These are phyloP conservation scores for Hypseocharis bilobata DNA, from an alignment of 441 rosid species.

Conservation along the genomic window DNA sequence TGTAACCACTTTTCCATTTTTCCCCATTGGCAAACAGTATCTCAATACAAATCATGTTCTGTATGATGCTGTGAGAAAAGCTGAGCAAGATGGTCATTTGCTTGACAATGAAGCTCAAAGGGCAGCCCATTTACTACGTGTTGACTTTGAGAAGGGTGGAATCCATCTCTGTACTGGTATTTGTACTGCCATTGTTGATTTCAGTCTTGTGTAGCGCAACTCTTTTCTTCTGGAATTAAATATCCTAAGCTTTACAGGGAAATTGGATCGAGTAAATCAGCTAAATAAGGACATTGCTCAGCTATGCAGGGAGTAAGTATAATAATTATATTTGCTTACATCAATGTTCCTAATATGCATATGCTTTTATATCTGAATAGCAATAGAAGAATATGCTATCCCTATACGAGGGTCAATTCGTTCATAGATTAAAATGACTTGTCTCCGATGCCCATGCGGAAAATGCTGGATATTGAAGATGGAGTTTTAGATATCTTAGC, in stretches of 20 bases:
- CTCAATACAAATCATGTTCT: slow-evolving; percentile 72
- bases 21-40: slow-evolving; percentile 35
- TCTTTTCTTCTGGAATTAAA: slow-evolving; percentile 21
- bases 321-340: neutral
- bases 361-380: neutral
- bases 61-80: slow-evolving; percentile 74
- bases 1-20: slow-evolving; percentile 5
- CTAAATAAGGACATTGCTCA: slow-evolving; percentile 51
- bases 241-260: slow-evolving; percentile 41
- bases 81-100: slow-evolving; percentile 58
- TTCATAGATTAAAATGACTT: too few relatives aligned
- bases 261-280: slow-evolving; percentile 66
- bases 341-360: neutral
- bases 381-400: neutral
- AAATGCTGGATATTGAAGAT: neutral
- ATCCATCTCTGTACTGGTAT: slow-evolving; percentile 72
- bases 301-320: slow-evolving; percentile 63
- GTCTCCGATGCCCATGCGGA: neutral
- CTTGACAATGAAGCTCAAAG: slow-evolving; percentile 71
- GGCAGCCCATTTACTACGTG: slow-evolving; percentile 58
- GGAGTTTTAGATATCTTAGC: too few relatives aligned
- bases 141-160: slow-evolving; percentile 92
- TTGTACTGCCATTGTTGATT: slow-evolving; percentile 17
- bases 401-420: neutral
- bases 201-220: slow-evolving; percentile 10